Evolutionary conservation across 1,284 basidiomycete genomes (phyloP).

Genomic region (Pseudomicrostroma phylloplanum): DNA sequence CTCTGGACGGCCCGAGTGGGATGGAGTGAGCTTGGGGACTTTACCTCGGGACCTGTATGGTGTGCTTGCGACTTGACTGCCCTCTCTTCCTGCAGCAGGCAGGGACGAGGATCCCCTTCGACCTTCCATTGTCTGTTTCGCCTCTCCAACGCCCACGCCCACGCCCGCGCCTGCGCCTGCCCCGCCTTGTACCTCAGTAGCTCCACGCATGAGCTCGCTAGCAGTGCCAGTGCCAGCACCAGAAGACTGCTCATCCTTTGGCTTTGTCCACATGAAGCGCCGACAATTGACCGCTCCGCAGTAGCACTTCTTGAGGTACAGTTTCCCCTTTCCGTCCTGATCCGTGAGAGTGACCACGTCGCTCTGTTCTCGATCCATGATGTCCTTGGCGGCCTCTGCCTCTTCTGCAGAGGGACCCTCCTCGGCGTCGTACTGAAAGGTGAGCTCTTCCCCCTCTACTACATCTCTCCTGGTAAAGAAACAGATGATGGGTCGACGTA

Average conservation of each 20-base stretch:
- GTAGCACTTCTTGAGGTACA: not conserved
- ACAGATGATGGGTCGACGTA: constrained; percentile 56
- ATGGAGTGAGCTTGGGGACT: no score
- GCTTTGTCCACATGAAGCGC: constrained; percentile 3
- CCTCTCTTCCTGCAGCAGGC: no score
- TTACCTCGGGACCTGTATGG: no score
- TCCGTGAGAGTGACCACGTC: not conserved
- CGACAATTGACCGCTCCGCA: not conserved
- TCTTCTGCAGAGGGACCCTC: not conserved
- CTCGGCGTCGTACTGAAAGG: constrained; percentile 63
- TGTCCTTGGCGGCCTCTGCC: not conserved
- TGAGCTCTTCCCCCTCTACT: constrained; percentile 66
- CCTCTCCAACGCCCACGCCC: no score
- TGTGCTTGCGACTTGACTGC: no score
- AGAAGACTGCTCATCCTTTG: not conserved
- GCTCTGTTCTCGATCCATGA: not conserved
- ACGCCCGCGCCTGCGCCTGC: no score
- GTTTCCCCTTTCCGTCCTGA: not conserved
- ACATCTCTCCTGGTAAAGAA: constrained; percentile 68
- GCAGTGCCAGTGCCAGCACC: no score
- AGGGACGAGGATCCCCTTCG: no score
- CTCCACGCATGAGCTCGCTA: no score
- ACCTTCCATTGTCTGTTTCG: no score
- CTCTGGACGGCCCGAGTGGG: no score
- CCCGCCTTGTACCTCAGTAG: no score